These are phyloP conservation scores for Cadophora luteo-olivacea DNA, from an alignment of 2,329 filamentous ascomycete species.

Conservation along the genomic window DNA sequence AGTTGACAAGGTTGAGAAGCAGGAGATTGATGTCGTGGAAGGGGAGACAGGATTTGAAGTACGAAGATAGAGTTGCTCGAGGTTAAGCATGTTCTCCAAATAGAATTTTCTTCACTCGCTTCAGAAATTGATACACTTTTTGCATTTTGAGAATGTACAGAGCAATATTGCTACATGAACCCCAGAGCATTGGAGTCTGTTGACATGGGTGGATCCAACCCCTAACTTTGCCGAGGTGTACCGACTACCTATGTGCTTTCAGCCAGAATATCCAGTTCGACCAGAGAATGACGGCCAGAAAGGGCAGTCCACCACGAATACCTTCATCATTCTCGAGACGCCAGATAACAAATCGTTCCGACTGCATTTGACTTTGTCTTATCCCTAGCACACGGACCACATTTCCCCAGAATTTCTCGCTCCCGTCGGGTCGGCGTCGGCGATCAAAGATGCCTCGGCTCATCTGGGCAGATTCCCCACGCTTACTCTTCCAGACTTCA, in stretches of 20 bases:
- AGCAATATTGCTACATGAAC: not conserved
- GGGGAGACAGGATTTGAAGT: slow-evolving; percentile 73
- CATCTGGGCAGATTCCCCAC: slow-evolving; percentile 8
- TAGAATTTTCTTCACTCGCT: not conserved
- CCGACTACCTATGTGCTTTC: too few species aligned
- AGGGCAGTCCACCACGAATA: not conserved
- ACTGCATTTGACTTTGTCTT: not conserved
- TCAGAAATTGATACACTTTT: not conserved
- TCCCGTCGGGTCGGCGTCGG: slow-evolving; percentile 12
- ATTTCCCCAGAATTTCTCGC: not conserved
- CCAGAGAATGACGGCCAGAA: not conserved
- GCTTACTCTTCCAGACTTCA: slow-evolving; percentile 10
- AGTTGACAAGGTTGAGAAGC: slow-evolving; percentile 76
- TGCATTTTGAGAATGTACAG: too few species aligned
- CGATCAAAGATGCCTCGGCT: slow-evolving; percentile 13
- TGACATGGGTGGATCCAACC: not conserved
- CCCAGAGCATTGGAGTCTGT: not conserved
- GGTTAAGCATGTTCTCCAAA: not conserved
- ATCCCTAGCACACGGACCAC: not conserved
- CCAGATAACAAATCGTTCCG: slow-evolving; percentile 5
- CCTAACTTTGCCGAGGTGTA: not conserved
- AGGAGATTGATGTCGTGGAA: slow-evolving; percentile 67
- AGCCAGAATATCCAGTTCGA: too few species aligned
- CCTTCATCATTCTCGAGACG: not conserved
- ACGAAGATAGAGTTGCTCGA: slow-evolving; percentile 16